Evolutionary conservation across 371 early-diverging fungal genomes (phyloP).

Genomic region (Circinella minor): DNA sequence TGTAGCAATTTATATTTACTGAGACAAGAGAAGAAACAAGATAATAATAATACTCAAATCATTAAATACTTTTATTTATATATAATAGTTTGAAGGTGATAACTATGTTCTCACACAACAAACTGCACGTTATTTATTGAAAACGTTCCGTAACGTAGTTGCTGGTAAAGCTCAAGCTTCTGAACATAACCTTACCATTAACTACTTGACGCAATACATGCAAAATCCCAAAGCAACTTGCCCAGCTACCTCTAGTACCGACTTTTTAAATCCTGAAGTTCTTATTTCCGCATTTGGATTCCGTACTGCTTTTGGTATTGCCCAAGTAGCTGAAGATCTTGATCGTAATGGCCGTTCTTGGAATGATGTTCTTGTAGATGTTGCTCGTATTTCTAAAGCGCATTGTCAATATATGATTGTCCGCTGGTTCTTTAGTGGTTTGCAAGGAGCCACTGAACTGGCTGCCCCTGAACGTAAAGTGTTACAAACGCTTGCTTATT

Average conservation of each 20-base stretch:
- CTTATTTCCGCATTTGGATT: constrained; percentile 70
- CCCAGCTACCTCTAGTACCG: constrained; percentile 44
- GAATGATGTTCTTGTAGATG: constrained; percentile 73
- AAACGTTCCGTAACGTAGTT: constrained; percentile 55
- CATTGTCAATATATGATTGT: constrained; percentile 70
- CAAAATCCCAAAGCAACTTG: constrained; percentile 59
- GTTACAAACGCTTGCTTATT: constrained; percentile 49
- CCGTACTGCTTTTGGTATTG: constrained; percentile 66
- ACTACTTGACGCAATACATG: constrained; percentile 56
- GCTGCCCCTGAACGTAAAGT: constrained; percentile 41
- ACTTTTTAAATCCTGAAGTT: constrained; percentile 64
- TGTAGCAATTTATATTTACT: too few relatives aligned
- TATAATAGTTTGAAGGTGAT: constrained; percentile 83
- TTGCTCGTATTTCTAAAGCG: constrained; percentile 65
- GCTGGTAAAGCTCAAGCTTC: constrained; percentile 57
- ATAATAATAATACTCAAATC: too few relatives aligned
- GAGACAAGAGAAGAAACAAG: too few relatives aligned
- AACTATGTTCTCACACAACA: constrained; percentile 82
- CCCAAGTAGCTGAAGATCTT: constrained; percentile 57
- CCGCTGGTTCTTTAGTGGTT: constrained; percentile 58
- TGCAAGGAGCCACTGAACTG: constrained; percentile 32
- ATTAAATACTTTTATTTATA: too few relatives aligned
- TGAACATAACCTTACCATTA: constrained; percentile 58
- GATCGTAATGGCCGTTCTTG: constrained; percentile 60
- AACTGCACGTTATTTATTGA: constrained; percentile 71